A percentile compares a stretch with the other conserved stretches of the same genome.
Evolutionary conservation across 306 rosid genomes (phyloP).

Genomic region (Lathyrus tuberosus): DNA sequence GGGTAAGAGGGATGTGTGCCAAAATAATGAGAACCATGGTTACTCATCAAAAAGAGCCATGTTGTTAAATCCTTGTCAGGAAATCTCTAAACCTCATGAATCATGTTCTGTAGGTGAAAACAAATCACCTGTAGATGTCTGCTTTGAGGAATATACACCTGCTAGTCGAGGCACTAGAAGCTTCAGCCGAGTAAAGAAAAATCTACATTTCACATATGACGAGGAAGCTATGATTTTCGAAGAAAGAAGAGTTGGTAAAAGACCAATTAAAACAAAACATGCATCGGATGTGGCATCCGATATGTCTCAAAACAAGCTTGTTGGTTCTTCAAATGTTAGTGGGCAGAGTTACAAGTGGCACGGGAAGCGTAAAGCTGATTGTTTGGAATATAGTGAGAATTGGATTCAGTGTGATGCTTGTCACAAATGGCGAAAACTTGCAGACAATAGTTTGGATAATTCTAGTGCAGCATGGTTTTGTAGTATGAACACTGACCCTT

Average conservation of each 20-base stretch:
- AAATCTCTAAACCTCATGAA: constrained; percentile 35
- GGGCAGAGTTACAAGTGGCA: constrained; percentile 41
- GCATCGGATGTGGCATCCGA: constrained; percentile 42
- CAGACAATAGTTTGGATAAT: constrained; percentile 56
- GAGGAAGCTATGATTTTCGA: constrained; percentile 46
- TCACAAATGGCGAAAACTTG: constrained; percentile 88
- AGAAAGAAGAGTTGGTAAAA: constrained; percentile 43
- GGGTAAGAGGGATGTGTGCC: constrained; percentile 54
- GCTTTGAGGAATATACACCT: constrained; percentile 47
- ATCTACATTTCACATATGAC: constrained; percentile 51
- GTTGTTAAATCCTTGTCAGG: constrained; percentile 45
- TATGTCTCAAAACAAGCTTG: constrained; percentile 42
- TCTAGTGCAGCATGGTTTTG: constrained; percentile 85
- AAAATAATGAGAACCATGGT: constrained; percentile 46
- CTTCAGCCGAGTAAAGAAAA: constrained; percentile 63
- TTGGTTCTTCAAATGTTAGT: constrained; percentile 44
- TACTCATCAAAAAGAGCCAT: constrained; percentile 68
- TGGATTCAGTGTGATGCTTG: constrained; percentile 98
- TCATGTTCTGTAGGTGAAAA: constrained; percentile 49
- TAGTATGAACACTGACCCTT: constrained; percentile 81
- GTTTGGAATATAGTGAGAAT: constrained; percentile 58
- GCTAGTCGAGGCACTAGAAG: constrained; percentile 54
- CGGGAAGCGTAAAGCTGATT: constrained; percentile 39
- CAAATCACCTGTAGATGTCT: constrained; percentile 53
- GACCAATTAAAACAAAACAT: constrained; percentile 43